A percentile compares a stretch with the other conserved stretches of the same genome.
Conservation (phyloP, 352 stramenopile genomes). For the Aphanomyces invadans region DNA sequence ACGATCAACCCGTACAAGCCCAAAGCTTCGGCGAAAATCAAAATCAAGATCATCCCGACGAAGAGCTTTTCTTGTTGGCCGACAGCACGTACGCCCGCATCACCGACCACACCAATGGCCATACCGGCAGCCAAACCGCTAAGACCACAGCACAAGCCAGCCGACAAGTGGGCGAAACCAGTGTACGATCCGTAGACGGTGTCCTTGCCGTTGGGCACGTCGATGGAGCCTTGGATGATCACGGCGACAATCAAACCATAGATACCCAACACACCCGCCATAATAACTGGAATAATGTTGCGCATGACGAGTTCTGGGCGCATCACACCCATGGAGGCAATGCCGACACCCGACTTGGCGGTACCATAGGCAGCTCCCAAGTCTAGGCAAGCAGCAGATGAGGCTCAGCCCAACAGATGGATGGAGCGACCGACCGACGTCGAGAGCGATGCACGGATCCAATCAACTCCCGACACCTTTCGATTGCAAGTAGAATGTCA, state of each 20-base stretch:
- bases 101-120: constrained; percentile 93
- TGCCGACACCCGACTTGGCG: constrained; percentile 96
- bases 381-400: constrained; percentile 44
- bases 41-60: constrained; percentile 97
- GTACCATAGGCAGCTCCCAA: constrained; percentile 96
- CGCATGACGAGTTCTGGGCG: constrained; percentile 95
- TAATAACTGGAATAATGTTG: constrained; percentile 99
- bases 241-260: constrained; percentile 95
- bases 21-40: constrained; percentile 98
- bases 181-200: constrained; percentile 90
- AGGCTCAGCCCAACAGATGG: not conserved
- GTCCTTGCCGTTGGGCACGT: constrained; percentile 49
- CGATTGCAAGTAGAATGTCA: constrained; percentile 18
- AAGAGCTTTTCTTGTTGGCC: constrained; percentile 98
- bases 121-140: constrained; percentile 90
- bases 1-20: constrained; percentile 96
- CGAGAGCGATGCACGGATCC: no score
- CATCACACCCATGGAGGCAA: constrained; percentile 93
- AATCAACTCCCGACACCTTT: no score
- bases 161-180: constrained; percentile 91
- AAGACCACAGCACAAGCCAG: constrained; percentile 91
- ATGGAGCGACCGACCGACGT: not conserved
- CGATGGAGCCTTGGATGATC: constrained; percentile 91
- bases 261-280: constrained; percentile 96
- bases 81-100: constrained; percentile 94